Base-by-base conservation (phyloP, 2,329 filamentous ascomycete species). In the Blastomyces emzantsi region DNA sequence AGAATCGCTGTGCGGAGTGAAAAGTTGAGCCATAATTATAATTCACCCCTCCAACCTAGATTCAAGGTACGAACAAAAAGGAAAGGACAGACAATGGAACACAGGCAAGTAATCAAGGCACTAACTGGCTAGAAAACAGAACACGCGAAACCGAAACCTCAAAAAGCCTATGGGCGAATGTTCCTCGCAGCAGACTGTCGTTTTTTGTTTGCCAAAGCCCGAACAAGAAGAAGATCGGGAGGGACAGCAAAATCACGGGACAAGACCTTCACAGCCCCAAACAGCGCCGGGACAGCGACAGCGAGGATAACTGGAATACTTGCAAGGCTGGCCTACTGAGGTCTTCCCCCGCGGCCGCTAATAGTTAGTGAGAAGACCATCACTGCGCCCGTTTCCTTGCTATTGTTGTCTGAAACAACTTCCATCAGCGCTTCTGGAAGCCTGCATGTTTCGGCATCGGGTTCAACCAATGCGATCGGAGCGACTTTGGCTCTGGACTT, bases 1-100 rank as follows among this genome's bases (percentile, higher is more conserved):
- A 33, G 58, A 47, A 57, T 64, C 64, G 47, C 45, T 64, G 45
- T 64, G 62, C 25, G 62, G 60, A 55, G 61, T 49, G 60, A 66
- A 66, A 45, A 54, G 60, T 51, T 63, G 66, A 49, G 64, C 64
- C 67, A 68, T 68, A 19, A 19, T 49, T 63, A 68, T 68, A 19
- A 19, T 49, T 63, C 43, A 33, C 43, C 45, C 22, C 58, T 33
- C 25, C 43, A 30, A 28, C 15, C 25, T 22, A 19, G 15, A 36
- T 36, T n/a, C 6, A 30, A 13, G 15, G 2, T 33, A 47, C 25
- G 15, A 60, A 49, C 2, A 15, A 9, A 41, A 60, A 58, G 33
- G 19, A 28, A 49, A 49, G 17, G n/a, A 56, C 13, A 17, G 51
- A 33, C 13, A 33, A 39, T 19, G 17, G 33, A 30, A 15, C 17